Evolutionary conservation across 441 rosid genomes (phyloP), one percentile per base, ranked within the genome.

Genomic region (Euphorbia schlechtendalii): DNA sequence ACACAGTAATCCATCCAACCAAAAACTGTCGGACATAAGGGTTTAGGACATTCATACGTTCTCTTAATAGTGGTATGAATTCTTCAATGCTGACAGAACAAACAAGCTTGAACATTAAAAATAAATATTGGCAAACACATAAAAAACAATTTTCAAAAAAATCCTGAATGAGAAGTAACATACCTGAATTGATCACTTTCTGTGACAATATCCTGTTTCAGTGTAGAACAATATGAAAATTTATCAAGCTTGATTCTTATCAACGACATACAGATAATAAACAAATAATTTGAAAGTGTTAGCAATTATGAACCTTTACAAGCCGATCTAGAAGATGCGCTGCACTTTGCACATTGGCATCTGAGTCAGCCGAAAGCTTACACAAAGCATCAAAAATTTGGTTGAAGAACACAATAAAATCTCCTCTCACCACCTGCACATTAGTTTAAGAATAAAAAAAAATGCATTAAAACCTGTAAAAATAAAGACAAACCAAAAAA

Each of bases 161-260:
- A 48, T 20, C n/a, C 32, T 53, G 41, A 30, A 38, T 40, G 30
- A 66, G 70, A 6, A 40, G 27, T 18, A 71, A 54, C 75, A 55
- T 69, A 96, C 99, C 99, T 92, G 96, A 96, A 96, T 70, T 96
- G 99, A 82, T 92, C 99, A 74, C 99, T 96, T 75, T 90, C 98
- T 22, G 99, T 92, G 69, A 96, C 99, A 75, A 96, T 92, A 77
- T 96, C 98, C 99, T 96, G 93, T 71, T 79, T 69, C 78, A 88
- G 71, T 18, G 79, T 59, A 63, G 73, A 48, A 65, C 25, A 78
- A 74, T 62, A 66, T 69, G 41, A 78, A 72, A 78, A 64, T 46
- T 25, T 17, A 52, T 63, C 65, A 63, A 70, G 58, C 56, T 46
- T n/a, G n/a, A n/a, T n/a, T n/a, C n/a, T n/a, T n/a, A n/a, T 41